Conservation (phyloP, 2,329 filamentous ascomycete species). For the Cercospora zeina region DNA sequence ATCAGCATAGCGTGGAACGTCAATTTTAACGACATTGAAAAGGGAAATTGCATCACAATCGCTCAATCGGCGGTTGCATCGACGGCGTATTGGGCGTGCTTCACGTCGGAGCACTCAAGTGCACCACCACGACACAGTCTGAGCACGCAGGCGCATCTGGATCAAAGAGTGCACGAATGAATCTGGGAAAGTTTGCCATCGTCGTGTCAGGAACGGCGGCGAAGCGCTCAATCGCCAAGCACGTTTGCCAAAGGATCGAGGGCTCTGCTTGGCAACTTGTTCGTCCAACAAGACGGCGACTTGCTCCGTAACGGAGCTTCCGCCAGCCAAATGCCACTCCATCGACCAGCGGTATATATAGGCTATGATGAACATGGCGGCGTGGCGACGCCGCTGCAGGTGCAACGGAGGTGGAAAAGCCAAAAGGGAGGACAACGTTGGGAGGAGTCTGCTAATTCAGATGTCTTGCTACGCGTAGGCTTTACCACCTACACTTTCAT, state of each 20-base stretch:
- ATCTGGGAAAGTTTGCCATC: neutral
- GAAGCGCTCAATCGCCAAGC: neutral
- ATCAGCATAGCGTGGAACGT: slow-evolving; percentile 30
- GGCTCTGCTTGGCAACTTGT: neutral
- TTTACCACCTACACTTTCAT: slow-evolving; percentile 49
- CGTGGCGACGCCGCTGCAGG: neutral
- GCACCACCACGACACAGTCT: slow-evolving; percentile 23
- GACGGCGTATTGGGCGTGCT: slow-evolving; percentile 12
- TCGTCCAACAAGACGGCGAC: neutral
- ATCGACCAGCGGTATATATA: neutral
- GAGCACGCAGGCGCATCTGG: neutral
- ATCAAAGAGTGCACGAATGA: neutral
- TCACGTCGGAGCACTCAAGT: slow-evolving; percentile 20
- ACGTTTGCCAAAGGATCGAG: neutral
- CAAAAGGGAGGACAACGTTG: neutral
- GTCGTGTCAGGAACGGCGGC: neutral
- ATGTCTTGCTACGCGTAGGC: slow-evolving; percentile 33
- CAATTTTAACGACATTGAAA: slow-evolving; percentile 15
- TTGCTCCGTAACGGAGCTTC: neutral
- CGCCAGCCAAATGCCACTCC: neutral
- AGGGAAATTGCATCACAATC: slow-evolving; percentile 20
- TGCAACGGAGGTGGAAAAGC: neutral
- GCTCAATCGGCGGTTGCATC: slow-evolving; percentile 24
- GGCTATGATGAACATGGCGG: neutral
- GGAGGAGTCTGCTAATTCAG: slow-evolving; percentile 2